Evolutionary conservation across 108 stramenopile genomes (phyloP).

Genomic region (Cyclotella baltica): DNA sequence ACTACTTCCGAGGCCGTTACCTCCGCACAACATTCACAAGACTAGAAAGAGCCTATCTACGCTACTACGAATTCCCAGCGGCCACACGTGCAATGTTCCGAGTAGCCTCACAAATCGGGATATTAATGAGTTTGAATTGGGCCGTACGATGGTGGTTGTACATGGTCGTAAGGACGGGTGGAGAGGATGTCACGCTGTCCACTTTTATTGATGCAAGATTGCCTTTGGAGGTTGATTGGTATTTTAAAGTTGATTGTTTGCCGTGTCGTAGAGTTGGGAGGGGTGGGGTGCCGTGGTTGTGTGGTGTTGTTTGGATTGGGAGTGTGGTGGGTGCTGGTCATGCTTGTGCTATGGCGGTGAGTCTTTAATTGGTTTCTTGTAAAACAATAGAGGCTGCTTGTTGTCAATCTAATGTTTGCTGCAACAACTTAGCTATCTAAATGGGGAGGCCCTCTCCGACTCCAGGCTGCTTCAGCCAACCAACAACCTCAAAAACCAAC

Average conservation of each 20-base stretch:
- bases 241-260: conserved; percentile 24
- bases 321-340: conserved; percentile 64
- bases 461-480: conserved; percentile 49
- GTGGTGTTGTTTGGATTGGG: conserved; percentile 70
- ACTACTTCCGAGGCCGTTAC: conserved; percentile 70
- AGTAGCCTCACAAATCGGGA: conserved; percentile 52
- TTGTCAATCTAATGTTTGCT: neutral
- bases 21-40: conserved; percentile 63
- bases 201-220: conserved; percentile 12
- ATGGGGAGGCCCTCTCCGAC: conserved; percentile 66
- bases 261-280: conserved; percentile 35
- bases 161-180: conserved; percentile 28
- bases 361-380: neutral
- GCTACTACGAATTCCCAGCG: conserved; percentile 71
- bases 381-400: neutral
- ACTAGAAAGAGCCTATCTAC: conserved; percentile 54
- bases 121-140: conserved; percentile 45
- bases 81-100: conserved; percentile 56
- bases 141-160: conserved; percentile 47
- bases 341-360: conserved; percentile 53
- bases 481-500: conserved; percentile 40
- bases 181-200: conserved; percentile 3
- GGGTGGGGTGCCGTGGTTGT: conserved; percentile 61
- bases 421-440: conserved; percentile 33
- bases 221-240: neutral